These are phyloP conservation scores for Whalleya microplaca DNA, from an alignment of 2,329 filamentous ascomycete genomes.

Conservation along the genomic window DNA sequence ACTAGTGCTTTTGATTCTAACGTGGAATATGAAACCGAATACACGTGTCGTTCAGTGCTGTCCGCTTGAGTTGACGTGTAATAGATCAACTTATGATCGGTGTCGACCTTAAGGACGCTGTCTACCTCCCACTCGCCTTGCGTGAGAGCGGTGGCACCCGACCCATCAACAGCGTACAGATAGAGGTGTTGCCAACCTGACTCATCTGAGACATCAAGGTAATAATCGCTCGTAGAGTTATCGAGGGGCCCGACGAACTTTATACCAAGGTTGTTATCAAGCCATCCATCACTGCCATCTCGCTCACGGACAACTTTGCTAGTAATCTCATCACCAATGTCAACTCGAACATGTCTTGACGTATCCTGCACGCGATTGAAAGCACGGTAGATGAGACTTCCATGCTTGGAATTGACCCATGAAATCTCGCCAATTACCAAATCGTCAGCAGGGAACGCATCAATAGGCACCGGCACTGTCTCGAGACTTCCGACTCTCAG, in stretches of 20 bases:
- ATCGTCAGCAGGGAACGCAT: slow-evolving; percentile 62
- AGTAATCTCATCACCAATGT: slow-evolving; percentile 48
- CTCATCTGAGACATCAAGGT: slow-evolving; percentile 68
- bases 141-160: slow-evolving; percentile 61
- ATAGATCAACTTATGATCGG: slow-evolving; percentile 59
- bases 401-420: slow-evolving; percentile 66
- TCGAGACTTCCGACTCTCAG: slow-evolving; percentile 55
- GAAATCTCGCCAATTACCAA: slow-evolving; percentile 69
- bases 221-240: slow-evolving; percentile 50
- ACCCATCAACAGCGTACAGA: slow-evolving; percentile 61
- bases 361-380: slow-evolving; percentile 71
- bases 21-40: slow-evolving; percentile 64
- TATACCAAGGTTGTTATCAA: slow-evolving; percentile 62
- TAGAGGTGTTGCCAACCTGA: slow-evolving; percentile 70
- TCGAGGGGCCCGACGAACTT: slow-evolving; percentile 55
- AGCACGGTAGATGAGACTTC: slow-evolving; percentile 64
- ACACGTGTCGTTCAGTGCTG: slow-evolving; percentile 69
- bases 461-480: slow-evolving; percentile 51
- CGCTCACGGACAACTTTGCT: slow-evolving; percentile 57
- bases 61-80: slow-evolving; percentile 68
- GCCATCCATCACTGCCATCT: slow-evolving; percentile 63
- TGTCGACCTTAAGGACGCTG: slow-evolving; percentile 62
- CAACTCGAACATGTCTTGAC: slow-evolving; percentile 64
- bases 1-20: slow-evolving; percentile 62
- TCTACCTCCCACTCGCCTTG: slow-evolving; percentile 68